phyloP scores from a whole-genome alignment of 176 grass and related monocot genomes.

The Pontederia crassipes region DNA sequence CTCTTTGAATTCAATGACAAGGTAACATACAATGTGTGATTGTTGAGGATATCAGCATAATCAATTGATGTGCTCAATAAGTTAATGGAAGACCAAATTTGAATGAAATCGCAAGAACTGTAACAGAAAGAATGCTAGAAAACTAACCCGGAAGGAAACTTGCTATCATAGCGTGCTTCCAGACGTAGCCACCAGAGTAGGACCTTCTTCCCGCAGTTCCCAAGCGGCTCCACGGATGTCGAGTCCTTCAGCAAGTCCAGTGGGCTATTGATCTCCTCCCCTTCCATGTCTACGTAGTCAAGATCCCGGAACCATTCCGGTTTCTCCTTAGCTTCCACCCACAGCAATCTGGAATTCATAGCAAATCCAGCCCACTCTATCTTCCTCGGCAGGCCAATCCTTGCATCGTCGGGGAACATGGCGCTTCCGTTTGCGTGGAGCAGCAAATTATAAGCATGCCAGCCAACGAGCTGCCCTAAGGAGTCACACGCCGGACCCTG shows the following conservation, averaged over 20 bases:
- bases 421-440: slow-evolving; percentile 32
- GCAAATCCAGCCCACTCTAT: slow-evolving; percentile 83
- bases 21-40: too few species aligned
- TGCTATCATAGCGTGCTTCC: slow-evolving; percentile 39
- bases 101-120: too few species aligned
- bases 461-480: slow-evolving; percentile 35
- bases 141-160: slow-evolving; percentile 73
- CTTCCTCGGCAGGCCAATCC: slow-evolving; percentile 47
- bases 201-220: slow-evolving; percentile 40
- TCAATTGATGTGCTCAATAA: too few species aligned
- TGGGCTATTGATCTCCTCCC: slow-evolving; percentile 77
- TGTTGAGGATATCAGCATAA: too few species aligned
- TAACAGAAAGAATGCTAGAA: background rate
- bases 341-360: slow-evolving; percentile 44
- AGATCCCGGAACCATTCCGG: slow-evolving; percentile 80
- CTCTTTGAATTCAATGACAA: too few species aligned
- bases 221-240: slow-evolving; percentile 53
- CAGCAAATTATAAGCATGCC: slow-evolving; percentile 49
- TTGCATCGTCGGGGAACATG: slow-evolving; percentile 47
- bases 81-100: too few species aligned
- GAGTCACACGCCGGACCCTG: slow-evolving; percentile 69
- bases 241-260: slow-evolving; percentile 49
- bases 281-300: slow-evolving; percentile 47
- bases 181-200: slow-evolving; percentile 74
- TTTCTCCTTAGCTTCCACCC: slow-evolving; percentile 52